Base-by-base conservation (phyloP, 1,284 basidiomycete species). In the Cutaneotrichosporon daszewskae region DNA sequence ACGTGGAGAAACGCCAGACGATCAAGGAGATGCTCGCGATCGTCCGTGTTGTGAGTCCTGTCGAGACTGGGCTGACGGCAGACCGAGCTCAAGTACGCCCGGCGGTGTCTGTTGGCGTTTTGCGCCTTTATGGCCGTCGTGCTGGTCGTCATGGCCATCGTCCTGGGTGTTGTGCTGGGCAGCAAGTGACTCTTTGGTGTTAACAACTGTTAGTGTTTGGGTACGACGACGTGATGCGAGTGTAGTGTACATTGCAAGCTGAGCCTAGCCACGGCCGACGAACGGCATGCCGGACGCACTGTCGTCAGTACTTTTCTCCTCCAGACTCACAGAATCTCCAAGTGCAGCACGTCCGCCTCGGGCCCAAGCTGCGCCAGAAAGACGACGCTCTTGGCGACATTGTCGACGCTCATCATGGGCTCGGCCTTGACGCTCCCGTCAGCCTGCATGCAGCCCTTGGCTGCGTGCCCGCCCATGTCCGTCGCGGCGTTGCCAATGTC, bases 401-500 rank as follows among this genome's bases (percentile, higher is more conserved):
- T 78, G 45, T 78, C 66, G 5, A 62, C 66, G 32, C 53, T 47
- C 65, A 69, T 67, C 45, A 58, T 56, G 3, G 80, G 77, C 64
- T 89, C 86, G 3, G 72, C 68, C 19, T 75, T 66, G 18, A 74
- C 67, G 10, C 73, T 70, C 2, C 86, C 85, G 60, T 87, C 77
- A 0, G 85, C 76, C 61, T 89, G 86, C 20, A 81, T 69, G 1
- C 77, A 74, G 2, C 84, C 83, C 6, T 58, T 53, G 4, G 58
- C 54, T 4, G 68, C 56, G 38, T 75, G 74, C 10, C 58, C 62
- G 3, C 76, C 76, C 74, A 86, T 77, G 1, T 71, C 69, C 0
- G 84, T 85, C 20, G 71, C 71, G 3, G 84, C 83, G 60, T 86
- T 86, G 11, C 84, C 86, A 35, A 89, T 85, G 59, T 89, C 85